Percentiles rank a stretch among this genome's conserved stretches.
These are phyloP conservation scores for Leccinum subtestaceum DNA, from an alignment of 768 basidiomycete genomes.

Conservation along the genomic window DNA sequence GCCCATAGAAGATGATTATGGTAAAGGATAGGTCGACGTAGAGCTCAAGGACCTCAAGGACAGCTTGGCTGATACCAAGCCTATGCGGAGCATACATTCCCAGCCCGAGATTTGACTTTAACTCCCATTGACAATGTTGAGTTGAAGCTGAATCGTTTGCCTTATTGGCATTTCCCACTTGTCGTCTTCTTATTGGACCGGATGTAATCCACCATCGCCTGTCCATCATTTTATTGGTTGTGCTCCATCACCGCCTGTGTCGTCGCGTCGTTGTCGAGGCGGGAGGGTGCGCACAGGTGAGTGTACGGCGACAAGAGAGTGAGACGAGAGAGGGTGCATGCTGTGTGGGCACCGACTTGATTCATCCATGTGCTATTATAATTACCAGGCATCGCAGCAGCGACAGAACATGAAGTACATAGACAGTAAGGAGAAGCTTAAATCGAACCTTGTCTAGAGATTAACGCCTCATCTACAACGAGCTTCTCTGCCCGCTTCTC, in stretches of 20 bases:
- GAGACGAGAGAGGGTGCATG: too few relatives aligned
- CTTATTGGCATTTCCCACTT: too few relatives aligned
- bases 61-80: constrained; percentile 76
- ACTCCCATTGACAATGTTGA: too few relatives aligned
- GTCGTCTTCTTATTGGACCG: too few relatives aligned
- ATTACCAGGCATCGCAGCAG: constrained; percentile 6
- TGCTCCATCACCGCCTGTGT: not conserved
- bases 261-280: constrained; percentile 4
- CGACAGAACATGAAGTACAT: not conserved
- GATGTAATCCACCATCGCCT: too few relatives aligned
- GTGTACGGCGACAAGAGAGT: too few relatives aligned
- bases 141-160: too few relatives aligned
- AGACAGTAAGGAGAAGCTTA: constrained; percentile 1
- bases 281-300: not conserved
- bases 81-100: constrained; percentile 21
- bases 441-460: constrained; percentile 5
- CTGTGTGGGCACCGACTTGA: constrained; percentile 25
- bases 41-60: constrained; percentile 78
- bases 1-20: constrained; percentile 51
- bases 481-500: constrained; percentile 40
- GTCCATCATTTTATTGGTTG: not conserved
- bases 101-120: too few relatives aligned
- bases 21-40: constrained; percentile 40
- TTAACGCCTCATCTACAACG: constrained; percentile 20
- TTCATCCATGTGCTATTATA: not conserved